These are phyloP conservation scores for Fusarium mexicanum DNA, from an alignment of 2,329 filamentous ascomycete genomes.

Conservation along the genomic window DNA sequence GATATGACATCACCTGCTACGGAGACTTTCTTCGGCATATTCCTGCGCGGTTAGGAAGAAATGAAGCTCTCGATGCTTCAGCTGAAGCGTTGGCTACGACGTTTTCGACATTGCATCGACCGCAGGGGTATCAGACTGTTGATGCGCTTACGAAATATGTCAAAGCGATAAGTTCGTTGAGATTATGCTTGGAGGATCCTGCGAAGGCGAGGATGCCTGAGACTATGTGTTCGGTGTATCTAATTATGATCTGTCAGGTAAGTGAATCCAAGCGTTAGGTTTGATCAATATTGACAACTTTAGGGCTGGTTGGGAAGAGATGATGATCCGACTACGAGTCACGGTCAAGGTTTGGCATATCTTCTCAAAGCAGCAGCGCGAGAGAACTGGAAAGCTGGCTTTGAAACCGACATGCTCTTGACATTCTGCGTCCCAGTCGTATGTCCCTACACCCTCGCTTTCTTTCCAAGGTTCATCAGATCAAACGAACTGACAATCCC, in stretches of 20 bases:
- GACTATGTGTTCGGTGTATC: slow-evolving; percentile 51
- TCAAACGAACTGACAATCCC: neutral
- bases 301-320: slow-evolving; percentile 47
- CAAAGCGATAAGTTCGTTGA: slow-evolving; percentile 44
- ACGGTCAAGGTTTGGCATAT: slow-evolving; percentile 48
- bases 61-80: slow-evolving; percentile 55
- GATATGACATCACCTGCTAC: slow-evolving; percentile 59
- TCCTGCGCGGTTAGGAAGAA: slow-evolving; percentile 56
- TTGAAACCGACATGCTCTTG: slow-evolving; percentile 44
- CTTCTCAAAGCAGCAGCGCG: slow-evolving; percentile 43
- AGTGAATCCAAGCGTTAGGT: neutral
- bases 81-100: slow-evolving; percentile 45
- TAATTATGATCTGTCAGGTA: slow-evolving; percentile 51
- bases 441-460: neutral
- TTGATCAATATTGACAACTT: neutral
- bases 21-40: slow-evolving; percentile 57
- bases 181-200: slow-evolving; percentile 42
- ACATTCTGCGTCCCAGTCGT: slow-evolving; percentile 48
- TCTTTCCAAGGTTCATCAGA: neutral
- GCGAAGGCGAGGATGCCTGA: slow-evolving; percentile 42
- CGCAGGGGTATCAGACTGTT: slow-evolving; percentile 21
- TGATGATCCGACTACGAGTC: slow-evolving; percentile 39
- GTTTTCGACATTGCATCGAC: slow-evolving; percentile 37
- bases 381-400: slow-evolving; percentile 39
- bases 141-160: slow-evolving; percentile 46